Percentiles rank a stretch among this genome's conserved stretches.
These are phyloP conservation scores for Verbascum thapsus DNA, from an alignment of 257 asterid genomes.

Conservation along the genomic window DNA sequence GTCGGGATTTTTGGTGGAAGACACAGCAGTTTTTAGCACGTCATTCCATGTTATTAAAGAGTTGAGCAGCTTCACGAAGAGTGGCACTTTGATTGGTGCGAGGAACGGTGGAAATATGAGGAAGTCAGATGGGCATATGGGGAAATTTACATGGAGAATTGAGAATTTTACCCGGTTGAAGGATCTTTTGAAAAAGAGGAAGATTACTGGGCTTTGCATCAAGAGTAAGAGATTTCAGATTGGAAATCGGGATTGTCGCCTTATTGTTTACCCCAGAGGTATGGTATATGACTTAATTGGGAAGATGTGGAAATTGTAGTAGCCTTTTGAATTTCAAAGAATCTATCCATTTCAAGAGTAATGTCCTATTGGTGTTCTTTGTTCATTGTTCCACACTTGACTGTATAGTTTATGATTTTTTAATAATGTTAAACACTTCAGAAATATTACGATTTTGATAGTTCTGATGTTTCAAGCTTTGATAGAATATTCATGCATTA, in stretches of 20 bases:
- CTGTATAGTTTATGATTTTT: no score
- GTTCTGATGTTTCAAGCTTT: no score
- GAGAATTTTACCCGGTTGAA: constrained; percentile 68
- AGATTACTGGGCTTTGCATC: constrained; percentile 71
- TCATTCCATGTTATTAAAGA: constrained; percentile 69
- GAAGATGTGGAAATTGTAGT: not conserved
- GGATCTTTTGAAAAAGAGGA: constrained; percentile 67
- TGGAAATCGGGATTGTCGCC: constrained; percentile 73
- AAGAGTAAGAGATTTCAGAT: constrained; percentile 76
- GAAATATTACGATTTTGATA: no score
- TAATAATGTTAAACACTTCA: no score
- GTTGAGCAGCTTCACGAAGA: constrained; percentile 51
- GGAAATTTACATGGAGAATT: constrained; percentile 68
- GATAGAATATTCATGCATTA: no score
- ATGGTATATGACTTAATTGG: not conserved
- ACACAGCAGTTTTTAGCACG: constrained; percentile 62
- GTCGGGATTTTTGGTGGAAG: constrained; percentile 60
- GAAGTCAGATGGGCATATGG: constrained; percentile 62
- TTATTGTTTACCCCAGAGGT: constrained; percentile 77
- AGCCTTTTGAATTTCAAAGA: not conserved
- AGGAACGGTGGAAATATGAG: constrained; percentile 48
- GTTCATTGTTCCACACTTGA: no score
- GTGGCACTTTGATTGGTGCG: constrained; percentile 40
- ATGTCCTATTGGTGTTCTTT: no score
- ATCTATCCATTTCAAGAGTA: no score